phyloP scores from a whole-genome alignment of 192 early-diverging fungal species.

The Chytriomyces sp. region DNA sequence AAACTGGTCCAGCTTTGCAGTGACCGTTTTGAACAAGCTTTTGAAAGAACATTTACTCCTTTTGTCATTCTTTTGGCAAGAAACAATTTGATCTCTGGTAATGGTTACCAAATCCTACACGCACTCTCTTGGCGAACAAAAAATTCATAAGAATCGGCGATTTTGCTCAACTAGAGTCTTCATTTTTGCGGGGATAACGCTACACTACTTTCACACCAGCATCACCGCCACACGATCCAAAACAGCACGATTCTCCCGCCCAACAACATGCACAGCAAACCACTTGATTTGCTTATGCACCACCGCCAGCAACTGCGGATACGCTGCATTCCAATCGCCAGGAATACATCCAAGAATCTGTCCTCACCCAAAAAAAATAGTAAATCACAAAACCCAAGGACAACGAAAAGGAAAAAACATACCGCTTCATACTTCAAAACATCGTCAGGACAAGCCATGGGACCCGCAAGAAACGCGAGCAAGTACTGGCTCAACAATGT shows the following conservation, averaged over 20 bases:
- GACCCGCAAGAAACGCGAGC: conserved; percentile 1
- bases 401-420: conserved; percentile 1
- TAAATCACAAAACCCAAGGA: neutral
- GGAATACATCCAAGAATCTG: conserved; percentile 10
- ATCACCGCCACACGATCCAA: conserved; percentile 32
- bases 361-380: neutral
- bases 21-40: neutral
- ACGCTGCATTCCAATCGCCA: conserved; percentile 4
- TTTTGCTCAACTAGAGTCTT: no score
- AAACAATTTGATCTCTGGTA: no score
- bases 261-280: conserved; percentile 27
- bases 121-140: no score
- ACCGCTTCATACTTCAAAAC: conserved; percentile 31
- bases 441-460: conserved; percentile 2
- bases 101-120: no score
- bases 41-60: neutral
- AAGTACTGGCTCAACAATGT: conserved; percentile 12
- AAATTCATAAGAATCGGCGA: no score
- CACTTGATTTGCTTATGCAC: conserved; percentile 6
- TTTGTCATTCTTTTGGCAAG: no score
- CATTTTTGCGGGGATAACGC: no score
- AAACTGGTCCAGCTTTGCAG: conserved; percentile 29
- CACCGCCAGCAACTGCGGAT: neutral
- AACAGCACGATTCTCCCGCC: neutral
- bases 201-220: neutral